A percentile compares a stretch with the other conserved stretches of the same genome.
phyloP scores from a whole-genome alignment of 257 asterid genomes.

The Solanum okadae region DNA sequence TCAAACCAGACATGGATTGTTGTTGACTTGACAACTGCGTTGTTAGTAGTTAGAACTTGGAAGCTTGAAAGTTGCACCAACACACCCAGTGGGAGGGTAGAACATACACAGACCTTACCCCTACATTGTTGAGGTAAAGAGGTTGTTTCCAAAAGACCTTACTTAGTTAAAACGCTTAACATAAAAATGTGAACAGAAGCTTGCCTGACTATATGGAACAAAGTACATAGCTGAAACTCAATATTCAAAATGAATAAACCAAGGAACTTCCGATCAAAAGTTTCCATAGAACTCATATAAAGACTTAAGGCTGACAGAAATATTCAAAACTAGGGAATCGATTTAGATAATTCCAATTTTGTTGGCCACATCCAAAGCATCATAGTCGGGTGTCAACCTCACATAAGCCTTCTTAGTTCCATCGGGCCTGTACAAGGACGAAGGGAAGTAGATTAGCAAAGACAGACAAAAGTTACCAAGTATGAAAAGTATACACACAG shows the following conservation, averaged over 20 bases:
- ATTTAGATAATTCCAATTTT: neutral
- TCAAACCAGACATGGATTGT: neutral
- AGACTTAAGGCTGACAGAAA: neutral
- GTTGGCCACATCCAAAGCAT: constrained; percentile 2
- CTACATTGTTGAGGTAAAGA: neutral
- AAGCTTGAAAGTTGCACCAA: neutral
- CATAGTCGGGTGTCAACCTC: constrained; percentile 1
- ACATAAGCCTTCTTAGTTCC: constrained; percentile 7
- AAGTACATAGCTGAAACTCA: neutral
- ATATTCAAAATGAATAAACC: neutral
- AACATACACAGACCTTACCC: neutral
- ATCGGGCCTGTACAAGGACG: constrained; percentile 31
- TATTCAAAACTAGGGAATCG: neutral
- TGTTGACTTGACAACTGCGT: neutral
- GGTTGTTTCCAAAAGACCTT: neutral
- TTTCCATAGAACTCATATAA: neutral
- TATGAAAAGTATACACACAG: neutral
- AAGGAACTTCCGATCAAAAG: neutral
- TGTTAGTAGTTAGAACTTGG: neutral
- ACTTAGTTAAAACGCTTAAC: neutral
- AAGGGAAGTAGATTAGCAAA: neutral
- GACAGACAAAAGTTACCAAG: neutral
- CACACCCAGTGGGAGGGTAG: neutral
- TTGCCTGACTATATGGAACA: neutral
- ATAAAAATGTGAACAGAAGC: neutral